A percentile compares a stretch with the other conserved stretches of the same genome.
Evolutionary conservation across 140 eudicot genomes (phyloP).

Genomic region (Artemisia princeps): DNA sequence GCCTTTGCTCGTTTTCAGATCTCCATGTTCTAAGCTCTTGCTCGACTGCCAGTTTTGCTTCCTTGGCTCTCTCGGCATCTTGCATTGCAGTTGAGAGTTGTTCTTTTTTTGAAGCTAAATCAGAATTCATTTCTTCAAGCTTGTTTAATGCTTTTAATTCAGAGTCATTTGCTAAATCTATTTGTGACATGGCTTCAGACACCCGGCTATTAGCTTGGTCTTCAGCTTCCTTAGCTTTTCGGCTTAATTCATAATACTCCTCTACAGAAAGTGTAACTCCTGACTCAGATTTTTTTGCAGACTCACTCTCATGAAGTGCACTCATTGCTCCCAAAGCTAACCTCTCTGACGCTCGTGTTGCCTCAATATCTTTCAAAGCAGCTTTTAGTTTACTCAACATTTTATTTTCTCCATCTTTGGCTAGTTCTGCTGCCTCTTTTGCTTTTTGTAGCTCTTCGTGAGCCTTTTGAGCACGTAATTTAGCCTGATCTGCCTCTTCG

Average conservation of each 20-base stretch:
- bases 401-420: slow-evolving; percentile 38
- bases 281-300: slow-evolving; percentile 28
- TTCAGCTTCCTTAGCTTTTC: slow-evolving; percentile 63
- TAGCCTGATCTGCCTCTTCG: slow-evolving; percentile 52
- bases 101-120: slow-evolving; percentile 37
- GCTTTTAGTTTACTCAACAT: slow-evolving; percentile 41
- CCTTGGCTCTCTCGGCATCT: slow-evolving; percentile 56
- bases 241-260: slow-evolving; percentile 68
- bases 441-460: slow-evolving; percentile 43
- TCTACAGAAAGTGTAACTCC: slow-evolving; percentile 59
- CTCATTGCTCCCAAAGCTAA: slow-evolving; percentile 60
- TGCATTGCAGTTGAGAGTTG: slow-evolving; percentile 42
- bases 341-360: slow-evolving; percentile 64
- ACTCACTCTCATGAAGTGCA: slow-evolving; percentile 66
- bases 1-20: slow-evolving; percentile 44
- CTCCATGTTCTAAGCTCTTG: slow-evolving; percentile 58
- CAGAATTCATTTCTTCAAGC: slow-evolving; percentile 51
- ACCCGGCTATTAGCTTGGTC: slow-evolving; percentile 49
- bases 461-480: slow-evolving; percentile 32
- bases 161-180: slow-evolving; percentile 63
- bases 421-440: slow-evolving; percentile 47
- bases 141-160: slow-evolving; percentile 37
- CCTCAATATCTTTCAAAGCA: slow-evolving; percentile 67
- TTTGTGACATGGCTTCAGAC: slow-evolving; percentile 42
- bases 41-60: slow-evolving; percentile 49